Base-by-base conservation (phyloP, 805 yeast species). In the Wickerhamomyces hampshirensis region DNA sequence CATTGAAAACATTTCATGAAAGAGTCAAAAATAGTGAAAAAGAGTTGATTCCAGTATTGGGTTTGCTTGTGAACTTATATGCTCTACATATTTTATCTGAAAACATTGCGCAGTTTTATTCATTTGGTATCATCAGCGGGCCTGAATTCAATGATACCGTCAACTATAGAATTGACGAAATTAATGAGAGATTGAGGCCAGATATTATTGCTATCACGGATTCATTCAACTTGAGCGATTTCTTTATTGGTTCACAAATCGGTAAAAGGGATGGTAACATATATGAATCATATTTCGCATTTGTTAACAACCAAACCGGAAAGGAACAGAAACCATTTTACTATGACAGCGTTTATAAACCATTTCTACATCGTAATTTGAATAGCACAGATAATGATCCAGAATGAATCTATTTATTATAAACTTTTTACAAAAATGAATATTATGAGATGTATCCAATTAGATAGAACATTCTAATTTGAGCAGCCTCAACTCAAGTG, bases 181-280 rank as follows among this genome's bases (percentile, higher is more conserved):
- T 47, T 24, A 41, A 68, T 71, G 47, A 68, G 63, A 29, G 56
- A 53, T 57, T 81, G 34, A 69, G 95, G 58, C 73, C 75, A n/a
- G 76, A 81, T 49, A 84, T 82, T 32, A 74, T 86, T 56, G 82
- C 84, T 1, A 66, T 84, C 48, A 83, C 94, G 7, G 96, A 88
- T 61, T 72, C 94, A 1, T 88, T 88, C 68, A 76, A 81, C 58
- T 68, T 83, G 44, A 73, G 84, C 19, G 95, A 88, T 62, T 80
- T 71, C 57, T 74, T 82, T 65, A 69, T 88, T 52, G 83, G 86
- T 58, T 76, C 95, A 0, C 79, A 89, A n/a, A 75, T 88, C 42
- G 96, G 96, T 23, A 70, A 68, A 36, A 79, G 73, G 59, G 80
- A 84, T 50, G 96, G 96, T 36, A 80, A 86, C 56, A 77, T 84